Evolutionary conservation across 169 alveolate species (phyloP), one percentile per base, ranked within the genome.

Genomic region (Plasmodium cynomolgi): DNA sequence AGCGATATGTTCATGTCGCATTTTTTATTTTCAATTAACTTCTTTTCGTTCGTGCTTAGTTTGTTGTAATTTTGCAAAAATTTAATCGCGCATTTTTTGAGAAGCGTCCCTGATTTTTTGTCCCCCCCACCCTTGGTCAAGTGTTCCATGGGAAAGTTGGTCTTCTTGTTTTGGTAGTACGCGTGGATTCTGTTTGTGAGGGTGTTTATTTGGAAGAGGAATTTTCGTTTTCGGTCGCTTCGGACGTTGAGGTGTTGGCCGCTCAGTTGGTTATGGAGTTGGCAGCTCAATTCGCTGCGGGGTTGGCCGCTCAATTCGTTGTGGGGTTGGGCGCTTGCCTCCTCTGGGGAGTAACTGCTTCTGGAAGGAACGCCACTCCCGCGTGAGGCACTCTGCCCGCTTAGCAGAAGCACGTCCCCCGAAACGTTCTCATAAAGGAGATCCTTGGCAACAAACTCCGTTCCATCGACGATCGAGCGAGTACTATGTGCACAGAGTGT

Each of bases 101-200:
- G 41, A n/a, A 41, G 29, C 17, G 72, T 29, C 26, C 58, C 3
- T 26, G 62, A 44, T 2, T 17, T 74, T 23, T 84, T 9, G 0
- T 84, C 50, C 1, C 26, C 83, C 54, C 1, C 56, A n/a, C 15
- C 20, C 44, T 26, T 84, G n/a, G 74, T n/a, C 41, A 84, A 11
- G 9, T 84, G 84, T 15, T 84, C 80, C 9, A 84, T 50, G 23
- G 77, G 8, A 20, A 84, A 84, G 58, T 84, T 84, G 54, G 84
- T 84, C 79, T 84, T 84, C 44, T 47, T 84, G 37, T 84, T 84
- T 47, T 84, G 39, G 58, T 44, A 29, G 41, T 84, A 84, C 15
- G 77, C 84, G 7, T 84, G 93, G 75, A 84, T 84, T 74, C 84
- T 41, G 62, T 84, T 84, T n/a, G 93, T 84, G 34, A 84, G 79